Evolutionary conservation across 1,284 basidiomycete species (phyloP), one percentile per base, ranked within the genome.

Genomic region (Meira nashicola): DNA sequence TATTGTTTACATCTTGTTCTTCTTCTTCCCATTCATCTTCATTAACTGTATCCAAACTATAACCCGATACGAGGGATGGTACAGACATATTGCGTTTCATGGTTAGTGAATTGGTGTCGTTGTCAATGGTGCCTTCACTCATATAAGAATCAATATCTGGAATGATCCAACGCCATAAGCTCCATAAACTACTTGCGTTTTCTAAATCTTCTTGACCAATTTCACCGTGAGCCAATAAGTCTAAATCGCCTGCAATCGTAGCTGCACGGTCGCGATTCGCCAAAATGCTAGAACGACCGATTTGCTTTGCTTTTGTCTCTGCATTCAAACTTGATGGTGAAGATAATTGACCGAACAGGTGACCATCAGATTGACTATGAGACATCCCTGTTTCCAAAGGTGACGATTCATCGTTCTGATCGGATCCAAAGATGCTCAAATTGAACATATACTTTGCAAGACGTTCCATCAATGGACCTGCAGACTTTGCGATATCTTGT

Each of bases 131-230:
- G 28, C 28, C 8, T 4, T 33, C 28, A 33, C 8, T 33, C 28
- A 33, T 33, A 33, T 33, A 33, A 8, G 28, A 33, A 33, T 33
- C 28, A 8, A 33, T 33, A 33, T 33, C 28, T 19, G 50, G 50
- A 17, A 53, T 39, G 37, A 53, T 17, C 50, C 50, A 53, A 23
- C 19, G 39, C 50, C 37, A 39, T 17, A 53, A 28, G 43, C 43
- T 44, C 43, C 17, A 44, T 25, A 44, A 44, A 9, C 28, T 8
- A 8, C 28, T 33, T 33, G 28, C 28, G 3, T 33, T 33, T 3
- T 33, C 28, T 8, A 33, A 4, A 33, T 33, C 28, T 33, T 33
- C 28, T 33, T 33, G 28, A 33, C 3, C 28, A 33, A 33, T 8
- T 33, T 33, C 28, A 33, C 28, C 28, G 28, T 33, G 28, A 33